Percentiles rank a stretch among this genome's conserved stretches.
phyloP scores from a whole-genome alignment of 129 eudicot genomes.

The Heracleum sosnowskyi region DNA sequence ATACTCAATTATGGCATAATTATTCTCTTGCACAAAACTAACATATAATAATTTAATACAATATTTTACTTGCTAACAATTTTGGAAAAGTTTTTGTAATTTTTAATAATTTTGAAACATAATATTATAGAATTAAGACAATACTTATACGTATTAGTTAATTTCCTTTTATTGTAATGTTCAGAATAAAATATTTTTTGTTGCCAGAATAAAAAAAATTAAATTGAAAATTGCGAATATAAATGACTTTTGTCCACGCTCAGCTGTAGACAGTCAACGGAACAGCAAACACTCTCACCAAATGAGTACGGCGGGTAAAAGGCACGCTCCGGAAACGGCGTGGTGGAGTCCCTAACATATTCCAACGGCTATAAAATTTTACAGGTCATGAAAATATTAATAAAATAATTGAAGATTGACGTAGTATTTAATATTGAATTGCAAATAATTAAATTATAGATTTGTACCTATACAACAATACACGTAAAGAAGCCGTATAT shows the following conservation, averaged over 20 bases:
- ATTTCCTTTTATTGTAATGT: no score
- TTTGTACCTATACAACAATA: neutral
- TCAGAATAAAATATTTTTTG: no score
- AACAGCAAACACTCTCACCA: neutral
- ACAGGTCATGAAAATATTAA: neutral
- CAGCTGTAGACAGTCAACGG: neutral
- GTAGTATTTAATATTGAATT: neutral
- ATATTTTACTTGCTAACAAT: no score
- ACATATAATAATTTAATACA: no score
- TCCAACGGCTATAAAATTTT: neutral
- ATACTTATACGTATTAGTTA: no score
- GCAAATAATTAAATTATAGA: neutral
- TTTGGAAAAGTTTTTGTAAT: no score
- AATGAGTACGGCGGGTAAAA: neutral
- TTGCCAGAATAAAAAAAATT: no score
- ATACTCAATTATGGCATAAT: no score
- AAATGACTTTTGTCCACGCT: neutral
- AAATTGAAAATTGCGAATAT: no score
- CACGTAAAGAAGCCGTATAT: neutral
- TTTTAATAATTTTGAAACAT: no score
- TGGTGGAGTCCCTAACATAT: neutral
- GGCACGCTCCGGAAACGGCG: neutral
- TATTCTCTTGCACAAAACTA: no score
- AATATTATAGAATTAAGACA: no score
- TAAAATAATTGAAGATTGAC: neutral